A percentile compares a stretch with the other conserved stretches of the same genome.
phyloP scores from a whole-genome alignment of 163 green algal genomes.

The Scenedesmus sp. region DNA sequence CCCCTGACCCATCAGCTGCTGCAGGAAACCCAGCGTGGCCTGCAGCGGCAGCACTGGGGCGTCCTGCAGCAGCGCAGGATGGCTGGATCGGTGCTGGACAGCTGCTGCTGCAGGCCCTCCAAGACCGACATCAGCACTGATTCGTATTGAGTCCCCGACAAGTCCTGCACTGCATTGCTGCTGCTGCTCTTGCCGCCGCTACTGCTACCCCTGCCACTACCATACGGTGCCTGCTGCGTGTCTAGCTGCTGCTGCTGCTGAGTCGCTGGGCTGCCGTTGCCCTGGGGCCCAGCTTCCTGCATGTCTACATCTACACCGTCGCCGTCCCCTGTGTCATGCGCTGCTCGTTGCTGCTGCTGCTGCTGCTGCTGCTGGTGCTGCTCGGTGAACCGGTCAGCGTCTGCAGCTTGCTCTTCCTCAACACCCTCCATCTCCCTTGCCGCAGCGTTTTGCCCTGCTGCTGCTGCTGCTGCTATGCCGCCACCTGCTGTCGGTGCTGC shows the following conservation, averaged over 20 bases:
- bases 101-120: constrained; percentile 59
- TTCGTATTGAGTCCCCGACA: constrained; percentile 67
- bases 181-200: not conserved
- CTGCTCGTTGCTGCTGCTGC: constrained; percentile 37
- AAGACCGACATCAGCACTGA: constrained; percentile 64
- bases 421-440: not conserved
- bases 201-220: not conserved
- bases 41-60: constrained; percentile 41
- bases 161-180: not conserved
- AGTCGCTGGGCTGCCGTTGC: not conserved
- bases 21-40: constrained; percentile 27
- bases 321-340: no score
- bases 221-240: not conserved
- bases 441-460: not conserved
- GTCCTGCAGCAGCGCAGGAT: constrained; percentile 55
- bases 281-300: constrained; percentile 10
- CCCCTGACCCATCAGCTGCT: not conserved
- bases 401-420: constrained; percentile 12
- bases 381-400: not conserved
- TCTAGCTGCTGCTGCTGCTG: constrained; percentile 7
- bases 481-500: constrained; percentile 12
- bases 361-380: constrained; percentile 34
- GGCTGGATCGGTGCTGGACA: constrained; percentile 58
- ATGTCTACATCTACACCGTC: constrained; percentile 42
- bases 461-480: not conserved